Percentiles rank a stretch among this genome's conserved stretches.
Conservation (phyloP, 352 stramenopile genomes). For the Phytophthora ohioensis region DNA sequence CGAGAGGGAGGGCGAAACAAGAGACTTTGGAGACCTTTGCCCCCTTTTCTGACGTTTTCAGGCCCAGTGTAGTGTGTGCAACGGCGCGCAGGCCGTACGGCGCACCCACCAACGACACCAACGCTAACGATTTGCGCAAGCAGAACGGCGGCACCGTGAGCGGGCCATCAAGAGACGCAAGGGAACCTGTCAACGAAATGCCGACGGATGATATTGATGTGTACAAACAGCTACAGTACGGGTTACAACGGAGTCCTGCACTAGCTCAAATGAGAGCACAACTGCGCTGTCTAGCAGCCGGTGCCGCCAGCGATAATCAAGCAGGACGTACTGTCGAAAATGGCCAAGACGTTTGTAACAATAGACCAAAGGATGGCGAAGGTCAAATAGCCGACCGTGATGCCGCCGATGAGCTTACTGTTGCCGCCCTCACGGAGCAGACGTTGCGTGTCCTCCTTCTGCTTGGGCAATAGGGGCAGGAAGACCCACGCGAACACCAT, state of each 20-base stretch:
- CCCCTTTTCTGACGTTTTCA: constrained; percentile 19
- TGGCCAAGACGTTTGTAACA: constrained; percentile 30
- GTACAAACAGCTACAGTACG: not conserved
- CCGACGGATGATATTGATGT: not conserved
- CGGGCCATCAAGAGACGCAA: no score
- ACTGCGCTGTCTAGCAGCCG: constrained; percentile 27
- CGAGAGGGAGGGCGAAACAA: not conserved
- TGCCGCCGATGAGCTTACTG: constrained; percentile 23
- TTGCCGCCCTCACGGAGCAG: constrained; percentile 18
- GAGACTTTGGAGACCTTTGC: constrained; percentile 16
- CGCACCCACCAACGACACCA: constrained; percentile 23
- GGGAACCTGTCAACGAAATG: no score
- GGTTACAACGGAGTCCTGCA: constrained; percentile 1
- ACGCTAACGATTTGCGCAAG: constrained; percentile 23
- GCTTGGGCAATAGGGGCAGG: constrained; percentile 27
- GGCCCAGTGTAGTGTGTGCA: not conserved
- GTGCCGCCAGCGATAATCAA: constrained; percentile 27
- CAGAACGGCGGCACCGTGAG: constrained; percentile 1
- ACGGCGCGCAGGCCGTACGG: no score
- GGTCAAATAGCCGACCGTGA: constrained; percentile 20
- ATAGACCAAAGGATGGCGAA: constrained; percentile 32
- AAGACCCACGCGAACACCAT: constrained; percentile 32
- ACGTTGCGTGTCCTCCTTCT: constrained; percentile 29
- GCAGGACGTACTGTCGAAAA: constrained; percentile 35
- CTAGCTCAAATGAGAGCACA: not conserved